Evolutionary conservation across 352 stramenopile species (phyloP).

Genomic region (Phytophthora constricta): DNA sequence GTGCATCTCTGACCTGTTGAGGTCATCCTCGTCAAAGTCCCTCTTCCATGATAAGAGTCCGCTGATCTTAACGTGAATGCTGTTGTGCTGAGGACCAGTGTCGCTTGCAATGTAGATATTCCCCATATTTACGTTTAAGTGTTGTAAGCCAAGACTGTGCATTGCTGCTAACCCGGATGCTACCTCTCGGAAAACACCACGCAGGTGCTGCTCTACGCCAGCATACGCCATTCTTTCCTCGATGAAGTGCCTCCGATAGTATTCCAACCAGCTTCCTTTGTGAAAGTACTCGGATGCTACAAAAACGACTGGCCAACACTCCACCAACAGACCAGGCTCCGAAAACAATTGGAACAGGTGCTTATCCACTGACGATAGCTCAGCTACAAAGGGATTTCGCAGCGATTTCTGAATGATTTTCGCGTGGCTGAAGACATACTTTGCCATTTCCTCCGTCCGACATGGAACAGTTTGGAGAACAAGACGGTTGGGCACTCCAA

Average conservation of each 20-base stretch:
- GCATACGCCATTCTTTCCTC: slow-evolving; percentile 20
- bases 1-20: slow-evolving; percentile 40
- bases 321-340: slow-evolving; percentile 61
- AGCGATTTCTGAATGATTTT: slow-evolving; percentile 46
- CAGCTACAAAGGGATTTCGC: slow-evolving; percentile 46
- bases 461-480: slow-evolving; percentile 61
- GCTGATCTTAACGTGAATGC: slow-evolving; percentile 41
- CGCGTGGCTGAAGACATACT: slow-evolving; percentile 43
- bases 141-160: slow-evolving; percentile 56
- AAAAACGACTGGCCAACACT: slow-evolving; percentile 70
- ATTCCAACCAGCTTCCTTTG: slow-evolving; percentile 41
- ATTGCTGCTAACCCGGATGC: slow-evolving; percentile 56
- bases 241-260: slow-evolving; percentile 32
- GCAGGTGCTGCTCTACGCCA: slow-evolving; percentile 40
- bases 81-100: neutral
- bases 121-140: slow-evolving; percentile 64
- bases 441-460: slow-evolving; percentile 45
- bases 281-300: slow-evolving; percentile 53
- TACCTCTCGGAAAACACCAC: slow-evolving; percentile 52
- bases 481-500: slow-evolving; percentile 19
- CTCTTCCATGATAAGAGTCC: slow-evolving; percentile 54
- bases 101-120: slow-evolving; percentile 50
- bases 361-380: slow-evolving; percentile 39
- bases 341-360: slow-evolving; percentile 74
- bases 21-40: slow-evolving; percentile 38